phyloP scores from a whole-genome alignment of 495 filamentous ascomycete genomes.

The Sabuloglossum arenarium region DNA sequence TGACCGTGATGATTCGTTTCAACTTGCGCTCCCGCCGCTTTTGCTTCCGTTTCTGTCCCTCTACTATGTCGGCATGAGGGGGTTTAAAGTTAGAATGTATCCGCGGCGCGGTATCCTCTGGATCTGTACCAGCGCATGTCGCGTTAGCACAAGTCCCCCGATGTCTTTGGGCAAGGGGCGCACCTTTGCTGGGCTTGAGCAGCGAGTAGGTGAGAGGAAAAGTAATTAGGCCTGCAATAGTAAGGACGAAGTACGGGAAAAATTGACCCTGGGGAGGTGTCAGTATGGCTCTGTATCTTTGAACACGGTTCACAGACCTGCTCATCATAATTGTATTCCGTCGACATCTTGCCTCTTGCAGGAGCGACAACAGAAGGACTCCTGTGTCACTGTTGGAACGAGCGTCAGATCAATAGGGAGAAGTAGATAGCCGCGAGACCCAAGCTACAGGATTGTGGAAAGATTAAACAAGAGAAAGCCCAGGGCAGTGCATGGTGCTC shows the following conservation, averaged over 20 bases:
- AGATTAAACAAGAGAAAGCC: background rate
- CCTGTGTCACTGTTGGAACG: background rate
- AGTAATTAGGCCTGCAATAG: constrained; percentile 68
- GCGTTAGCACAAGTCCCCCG: background rate
- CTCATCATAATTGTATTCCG: constrained; percentile 96
- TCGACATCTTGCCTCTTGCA: constrained; percentile 46
- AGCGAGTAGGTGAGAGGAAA: constrained; percentile 78
- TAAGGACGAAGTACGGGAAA: constrained; percentile 96
- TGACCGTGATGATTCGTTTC: constrained; percentile 61
- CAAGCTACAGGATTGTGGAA: background rate
- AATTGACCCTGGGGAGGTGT: constrained; percentile 58
- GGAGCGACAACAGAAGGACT: background rate
- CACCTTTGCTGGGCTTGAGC: constrained; percentile 56
- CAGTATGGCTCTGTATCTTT: background rate
- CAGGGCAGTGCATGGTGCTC: background rate
- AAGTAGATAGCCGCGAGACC: background rate
- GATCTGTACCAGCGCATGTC: constrained; percentile 20
- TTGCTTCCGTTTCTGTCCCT: constrained; percentile 67
- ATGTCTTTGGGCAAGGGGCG: constrained; percentile 4
- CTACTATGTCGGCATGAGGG: constrained; percentile 62
- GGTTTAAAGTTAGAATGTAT: constrained; percentile 64
- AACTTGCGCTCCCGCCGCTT: constrained; percentile 74
- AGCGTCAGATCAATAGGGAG: background rate
- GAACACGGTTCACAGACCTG: constrained; percentile 28
- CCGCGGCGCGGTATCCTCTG: constrained; percentile 43